Evolutionary conservation across 441 rosid species (phyloP).

Genomic region (Iberis amara): DNA sequence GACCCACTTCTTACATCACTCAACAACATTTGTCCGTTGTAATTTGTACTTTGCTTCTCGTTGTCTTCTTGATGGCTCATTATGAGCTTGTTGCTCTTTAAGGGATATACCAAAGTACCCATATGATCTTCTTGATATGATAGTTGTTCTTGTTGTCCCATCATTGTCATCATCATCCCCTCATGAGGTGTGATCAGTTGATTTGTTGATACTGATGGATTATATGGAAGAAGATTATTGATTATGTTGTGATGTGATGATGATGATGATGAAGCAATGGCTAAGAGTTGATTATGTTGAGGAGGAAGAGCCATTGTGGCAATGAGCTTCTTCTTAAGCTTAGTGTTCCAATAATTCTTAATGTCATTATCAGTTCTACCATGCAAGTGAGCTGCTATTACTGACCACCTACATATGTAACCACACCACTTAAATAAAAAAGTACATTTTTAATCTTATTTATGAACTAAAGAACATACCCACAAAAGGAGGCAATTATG

Average conservation of each 20-base stretch:
- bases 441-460: neutral
- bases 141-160: conserved; percentile 35
- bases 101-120: conserved; percentile 37
- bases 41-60: conserved; percentile 37
- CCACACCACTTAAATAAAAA: neutral
- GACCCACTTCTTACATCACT: conserved; percentile 46
- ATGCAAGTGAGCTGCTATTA: conserved; percentile 85
- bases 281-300: conserved; percentile 29
- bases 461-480: conserved; percentile 30
- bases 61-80: conserved; percentile 41
- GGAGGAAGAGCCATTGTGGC: conserved; percentile 38
- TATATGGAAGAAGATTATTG: conserved; percentile 24
- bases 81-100: conserved; percentile 28
- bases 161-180: conserved; percentile 34
- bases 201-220: conserved; percentile 26
- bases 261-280: conserved; percentile 32
- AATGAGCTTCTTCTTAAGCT: conserved; percentile 82
- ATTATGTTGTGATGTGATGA: conserved; percentile 32
- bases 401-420: conserved; percentile 69
- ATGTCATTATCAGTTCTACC: conserved; percentile 95
- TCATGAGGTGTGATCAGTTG: conserved; percentile 23
- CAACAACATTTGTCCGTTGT: conserved; percentile 27
- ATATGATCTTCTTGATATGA: conserved; percentile 27
- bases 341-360: conserved; percentile 96
- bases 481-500: conserved; percentile 27